Evolutionary conservation across 352 stramenopile species (phyloP), one percentile per base, ranked within the genome.

Genomic region (Globisporangium sylvaticum): DNA sequence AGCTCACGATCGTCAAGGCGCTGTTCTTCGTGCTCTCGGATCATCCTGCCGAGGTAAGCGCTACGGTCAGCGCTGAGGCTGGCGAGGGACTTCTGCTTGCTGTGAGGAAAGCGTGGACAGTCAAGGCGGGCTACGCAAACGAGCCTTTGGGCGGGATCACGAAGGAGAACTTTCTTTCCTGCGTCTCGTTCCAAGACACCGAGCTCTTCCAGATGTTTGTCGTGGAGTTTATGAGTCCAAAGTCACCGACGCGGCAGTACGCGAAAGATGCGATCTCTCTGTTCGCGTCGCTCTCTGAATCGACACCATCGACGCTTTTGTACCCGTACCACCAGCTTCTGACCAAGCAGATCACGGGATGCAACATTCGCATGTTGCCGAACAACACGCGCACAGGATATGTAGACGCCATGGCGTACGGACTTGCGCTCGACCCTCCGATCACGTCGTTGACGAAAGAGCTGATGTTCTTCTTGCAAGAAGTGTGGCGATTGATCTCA

Each of bases 11-110:
- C 57, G 72, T 91, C 20, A 93, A 94, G 44, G 82, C 85, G 4
- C 66, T 97, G 39, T 92, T 97, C 58, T 97, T 96, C 62, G 88
- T 97, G 29, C 69, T 97, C 18, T 91, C 85, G 8, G 87, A 96
- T 57, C 89, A 97, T 62, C 87, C 88, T 4, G 73, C 83, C 4
- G 89, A 97, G 78, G 84, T 96, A 31, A 93, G 81, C 56, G 77
- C 84, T 4, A 91, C 74, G n/a, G 80, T 96, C 32, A 91, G 82
- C 65, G 65, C 71, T 12, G 86, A 93, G 42, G 90, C 87, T 14
- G 85, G 87, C 10, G 74, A 92, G 7, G 68, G 84, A 0, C 67
- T 95, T 27, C 53, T 94, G 4, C 69, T 72, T 37, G 74, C 80
- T 7, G 75, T 96, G 34, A 73, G 79, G 27, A 90, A 86, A 59